These are phyloP conservation scores for Chytridium lagenaria DNA, from an alignment of 371 early-diverging fungal species.

Conservation along the genomic window DNA sequence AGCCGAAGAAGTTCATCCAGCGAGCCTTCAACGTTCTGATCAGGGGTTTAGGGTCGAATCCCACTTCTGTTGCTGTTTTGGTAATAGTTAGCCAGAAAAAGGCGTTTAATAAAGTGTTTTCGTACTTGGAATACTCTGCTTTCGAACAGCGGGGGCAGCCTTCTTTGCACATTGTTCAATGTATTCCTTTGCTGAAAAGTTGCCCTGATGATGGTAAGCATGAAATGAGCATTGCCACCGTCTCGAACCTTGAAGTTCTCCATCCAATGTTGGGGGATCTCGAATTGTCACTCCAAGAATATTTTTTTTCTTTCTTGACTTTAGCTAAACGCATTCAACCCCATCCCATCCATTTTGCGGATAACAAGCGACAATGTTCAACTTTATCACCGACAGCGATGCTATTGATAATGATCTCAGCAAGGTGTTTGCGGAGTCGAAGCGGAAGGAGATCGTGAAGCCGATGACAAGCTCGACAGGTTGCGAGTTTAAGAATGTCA, in stretches of 20 bases:
- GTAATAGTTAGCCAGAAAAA: too few relatives aligned
- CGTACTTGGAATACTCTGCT: not conserved
- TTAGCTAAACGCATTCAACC: not conserved
- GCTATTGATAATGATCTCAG: not conserved
- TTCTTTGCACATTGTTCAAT: conserved; percentile 13
- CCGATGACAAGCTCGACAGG: not conserved
- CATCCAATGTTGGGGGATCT: too few relatives aligned
- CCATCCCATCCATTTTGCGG: not conserved
- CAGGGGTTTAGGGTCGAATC: conserved; percentile 80
- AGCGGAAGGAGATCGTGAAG: not conserved
- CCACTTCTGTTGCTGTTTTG: conserved; percentile 19
- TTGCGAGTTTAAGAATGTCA: too few relatives aligned
- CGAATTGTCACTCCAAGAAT: too few relatives aligned
- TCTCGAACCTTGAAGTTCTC: not conserved
- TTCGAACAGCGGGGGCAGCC: not conserved
- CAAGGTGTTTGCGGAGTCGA: conserved; percentile 2
- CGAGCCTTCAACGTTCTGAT: conserved; percentile 85
- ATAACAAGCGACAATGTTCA: not conserved
- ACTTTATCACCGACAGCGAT: not conserved
- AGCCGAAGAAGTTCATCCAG: conserved; percentile 80
- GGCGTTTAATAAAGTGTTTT: not conserved
- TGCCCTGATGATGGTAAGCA: not conserved
- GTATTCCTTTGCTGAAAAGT: conserved; percentile 11
- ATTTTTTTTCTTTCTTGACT: not conserved
- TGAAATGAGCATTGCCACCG: not conserved